These are phyloP conservation scores for Aspergillus novofumigatus DNA, from an alignment of 2,329 filamentous ascomycete genomes.

Conservation along the genomic window DNA sequence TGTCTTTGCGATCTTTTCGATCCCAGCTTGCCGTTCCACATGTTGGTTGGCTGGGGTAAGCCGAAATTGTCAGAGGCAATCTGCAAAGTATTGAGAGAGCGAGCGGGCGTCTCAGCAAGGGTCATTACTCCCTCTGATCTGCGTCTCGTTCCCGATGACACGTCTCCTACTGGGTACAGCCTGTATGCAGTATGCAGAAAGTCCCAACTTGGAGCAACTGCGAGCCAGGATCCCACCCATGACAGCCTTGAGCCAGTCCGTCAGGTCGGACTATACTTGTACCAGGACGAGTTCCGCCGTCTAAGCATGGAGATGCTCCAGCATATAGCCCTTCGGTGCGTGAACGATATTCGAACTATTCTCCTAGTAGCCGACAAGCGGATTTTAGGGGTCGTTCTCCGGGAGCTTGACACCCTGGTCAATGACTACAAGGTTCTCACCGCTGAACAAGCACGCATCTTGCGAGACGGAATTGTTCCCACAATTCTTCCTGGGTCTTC, in stretches of 20 bases:
- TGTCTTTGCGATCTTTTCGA: too few relatives aligned
- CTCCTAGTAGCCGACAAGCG: conserved; percentile 30
- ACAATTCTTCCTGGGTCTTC: conserved; percentile 24
- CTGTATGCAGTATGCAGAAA: conserved; percentile 1
- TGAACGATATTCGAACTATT: conserved; percentile 30
- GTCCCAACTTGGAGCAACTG: neutral
- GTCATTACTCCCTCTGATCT: conserved; percentile 1
- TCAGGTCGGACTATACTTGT: conserved; percentile 24
- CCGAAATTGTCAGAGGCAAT: neutral
- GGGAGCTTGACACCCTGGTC: conserved; percentile 20
- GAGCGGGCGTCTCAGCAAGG: neutral
- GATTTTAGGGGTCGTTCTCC: conserved; percentile 28
- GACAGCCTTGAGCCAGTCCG: conserved; percentile 19
- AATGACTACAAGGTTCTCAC: conserved; percentile 13
- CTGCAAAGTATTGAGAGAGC: neutral
- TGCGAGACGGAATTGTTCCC: conserved; percentile 17
- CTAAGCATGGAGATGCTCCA: conserved; percentile 20
- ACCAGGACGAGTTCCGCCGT: conserved; percentile 24
- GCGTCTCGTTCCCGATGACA: neutral
- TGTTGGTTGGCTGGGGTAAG: neutral
- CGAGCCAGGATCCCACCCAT: neutral
- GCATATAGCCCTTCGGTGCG: conserved; percentile 19
- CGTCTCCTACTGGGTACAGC: conserved; percentile 2
- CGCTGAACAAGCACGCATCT: conserved; percentile 11
- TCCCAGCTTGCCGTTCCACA: neutral